Conservation (phyloP, 371 early-diverging fungal genomes). For the Lichtheimia ornata region DNA sequence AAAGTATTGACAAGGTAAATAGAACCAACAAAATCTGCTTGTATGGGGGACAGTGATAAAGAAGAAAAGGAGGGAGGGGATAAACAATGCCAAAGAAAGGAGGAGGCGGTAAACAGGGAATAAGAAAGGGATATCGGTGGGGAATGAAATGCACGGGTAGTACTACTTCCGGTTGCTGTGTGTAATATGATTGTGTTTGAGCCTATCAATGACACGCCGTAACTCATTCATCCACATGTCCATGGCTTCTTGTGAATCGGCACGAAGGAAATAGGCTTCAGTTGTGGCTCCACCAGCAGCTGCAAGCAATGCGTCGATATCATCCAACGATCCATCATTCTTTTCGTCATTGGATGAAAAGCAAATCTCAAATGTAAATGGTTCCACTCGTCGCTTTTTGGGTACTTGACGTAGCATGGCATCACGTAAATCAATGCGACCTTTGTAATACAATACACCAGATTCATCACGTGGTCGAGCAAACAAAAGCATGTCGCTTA, state of each 20-base stretch:
- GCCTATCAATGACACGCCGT: slow-evolving; percentile 8
- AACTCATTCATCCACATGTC: slow-evolving; percentile 16
- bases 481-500: slow-evolving; percentile 18
- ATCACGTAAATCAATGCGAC: slow-evolving; percentile 16
- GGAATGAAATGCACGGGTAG: too few relatives aligned
- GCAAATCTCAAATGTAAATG: slow-evolving; percentile 13
- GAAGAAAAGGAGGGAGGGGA: too few relatives aligned
- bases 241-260: slow-evolving; percentile 15
- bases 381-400: slow-evolving; percentile 7
- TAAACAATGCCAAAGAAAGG: too few relatives aligned
- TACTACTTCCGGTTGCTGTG: too few relatives aligned
- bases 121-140: too few relatives aligned
- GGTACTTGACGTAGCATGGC: slow-evolving; percentile 14
- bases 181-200: neutral
- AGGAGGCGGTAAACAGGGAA: too few relatives aligned
- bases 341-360: slow-evolving; percentile 14
- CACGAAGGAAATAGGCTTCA: slow-evolving; percentile 12
- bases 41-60: too few relatives aligned
- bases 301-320: slow-evolving; percentile 17
- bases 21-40: too few relatives aligned
- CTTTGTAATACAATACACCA: slow-evolving; percentile 15
- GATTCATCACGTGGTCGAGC: slow-evolving; percentile 18
- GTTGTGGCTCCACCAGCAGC: slow-evolving; percentile 21
- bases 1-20: too few relatives aligned
- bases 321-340: slow-evolving; percentile 15